A percentile compares a stretch with the other conserved stretches of the same genome.
These are phyloP conservation scores for Lenwebbia sp. DNA, from an alignment of 345 rosid species.

Conservation along the genomic window DNA sequence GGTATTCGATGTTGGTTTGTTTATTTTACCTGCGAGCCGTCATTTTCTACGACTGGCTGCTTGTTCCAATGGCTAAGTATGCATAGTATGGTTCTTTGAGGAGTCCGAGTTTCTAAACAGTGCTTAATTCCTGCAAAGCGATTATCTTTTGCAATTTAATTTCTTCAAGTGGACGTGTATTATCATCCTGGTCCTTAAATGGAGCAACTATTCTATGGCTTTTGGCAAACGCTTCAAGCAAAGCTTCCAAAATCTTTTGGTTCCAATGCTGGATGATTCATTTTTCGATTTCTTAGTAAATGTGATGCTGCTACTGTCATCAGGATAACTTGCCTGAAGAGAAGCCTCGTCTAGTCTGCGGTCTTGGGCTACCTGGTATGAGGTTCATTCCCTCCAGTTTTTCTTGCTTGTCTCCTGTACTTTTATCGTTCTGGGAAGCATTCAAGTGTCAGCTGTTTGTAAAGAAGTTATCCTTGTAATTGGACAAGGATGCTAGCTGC, in stretches of 20 bases:
- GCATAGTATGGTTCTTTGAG: not conserved
- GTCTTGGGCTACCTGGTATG: constrained; percentile 66
- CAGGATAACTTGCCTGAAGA: constrained; percentile 51
- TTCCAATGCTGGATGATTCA: not conserved
- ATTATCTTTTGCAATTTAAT: not conserved
- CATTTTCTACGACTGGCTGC: not conserved
- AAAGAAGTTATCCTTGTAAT: not conserved
- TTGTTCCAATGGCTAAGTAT: not conserved
- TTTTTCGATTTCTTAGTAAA: not conserved
- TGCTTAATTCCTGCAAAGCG: not conserved
- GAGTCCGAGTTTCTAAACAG: not conserved
- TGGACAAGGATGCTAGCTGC: not conserved
- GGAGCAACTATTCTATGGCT: not conserved
- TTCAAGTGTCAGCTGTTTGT: not conserved
- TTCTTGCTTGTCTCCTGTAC: not conserved
- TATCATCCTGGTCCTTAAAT: not conserved
- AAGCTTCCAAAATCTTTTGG: not conserved
- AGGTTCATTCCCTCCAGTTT: not conserved
- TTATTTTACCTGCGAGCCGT: not conserved
- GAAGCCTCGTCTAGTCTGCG: constrained; percentile 50
- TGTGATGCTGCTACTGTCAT: not conserved
- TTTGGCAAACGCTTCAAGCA: not conserved
- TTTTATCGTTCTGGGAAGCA: not conserved
- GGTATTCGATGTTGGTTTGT: not conserved
- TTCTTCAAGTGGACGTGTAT: not conserved